These are phyloP conservation scores for Corchorus olitorius DNA, from an alignment of 345 rosid genomes.

Conservation along the genomic window DNA sequence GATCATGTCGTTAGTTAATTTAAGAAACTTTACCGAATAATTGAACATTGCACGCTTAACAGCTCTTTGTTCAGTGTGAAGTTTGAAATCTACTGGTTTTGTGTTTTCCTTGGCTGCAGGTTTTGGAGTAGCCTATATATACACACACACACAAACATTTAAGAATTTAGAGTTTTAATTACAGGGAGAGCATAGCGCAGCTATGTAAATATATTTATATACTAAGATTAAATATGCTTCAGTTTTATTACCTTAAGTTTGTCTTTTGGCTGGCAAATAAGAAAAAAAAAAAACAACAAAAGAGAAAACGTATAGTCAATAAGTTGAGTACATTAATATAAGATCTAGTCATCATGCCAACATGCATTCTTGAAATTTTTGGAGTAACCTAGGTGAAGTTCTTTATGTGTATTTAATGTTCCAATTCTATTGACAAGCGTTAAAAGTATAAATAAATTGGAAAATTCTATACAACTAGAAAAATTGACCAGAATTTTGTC, in stretches of 20 bases:
- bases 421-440: too few relatives aligned
- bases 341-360: too few relatives aligned
- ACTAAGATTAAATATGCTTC: neutral
- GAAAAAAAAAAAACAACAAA: neutral
- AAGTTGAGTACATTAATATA: too few relatives aligned
- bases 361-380: too few relatives aligned
- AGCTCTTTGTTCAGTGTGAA: conserved; percentile 83
- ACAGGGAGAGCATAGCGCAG: too few relatives aligned
- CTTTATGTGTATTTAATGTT: too few relatives aligned
- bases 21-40: conserved; percentile 54
- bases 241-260: conserved; percentile 31
- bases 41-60: conserved; percentile 82
- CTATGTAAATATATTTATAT: too few relatives aligned
- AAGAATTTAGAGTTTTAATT: too few relatives aligned
- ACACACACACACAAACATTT: neutral
- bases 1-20: neutral
- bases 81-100: conserved; percentile 65
- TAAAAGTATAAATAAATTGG: too few relatives aligned
- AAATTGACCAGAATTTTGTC: too few relatives aligned
- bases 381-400: too few relatives aligned
- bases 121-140: conserved; percentile 32
- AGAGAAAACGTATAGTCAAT: neutral
- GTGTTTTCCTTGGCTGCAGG: conserved; percentile 61
- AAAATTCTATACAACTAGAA: too few relatives aligned
- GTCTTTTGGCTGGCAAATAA: conserved; percentile 33